Percentiles rank a stretch among this genome's conserved stretches.
Evolutionary conservation across 495 filamentous ascomycete species (phyloP).

Genomic region (Hamigera avellanea): DNA sequence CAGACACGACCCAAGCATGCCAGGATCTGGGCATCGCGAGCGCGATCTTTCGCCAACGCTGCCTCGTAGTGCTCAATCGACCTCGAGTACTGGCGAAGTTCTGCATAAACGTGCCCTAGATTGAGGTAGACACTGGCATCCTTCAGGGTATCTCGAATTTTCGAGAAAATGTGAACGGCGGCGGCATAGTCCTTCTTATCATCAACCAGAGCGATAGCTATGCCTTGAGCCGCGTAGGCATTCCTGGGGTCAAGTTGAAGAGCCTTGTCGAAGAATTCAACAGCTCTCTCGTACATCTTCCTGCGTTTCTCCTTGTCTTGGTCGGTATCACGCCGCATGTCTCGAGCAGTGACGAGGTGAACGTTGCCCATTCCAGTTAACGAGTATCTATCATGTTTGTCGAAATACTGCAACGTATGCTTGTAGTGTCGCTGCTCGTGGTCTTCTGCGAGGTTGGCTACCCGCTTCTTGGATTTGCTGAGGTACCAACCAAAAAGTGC

Average conservation of each 20-base stretch:
- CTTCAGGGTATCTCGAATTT: conserved; percentile 77
- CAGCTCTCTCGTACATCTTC: conserved; percentile 75
- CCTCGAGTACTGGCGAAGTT: conserved; percentile 75
- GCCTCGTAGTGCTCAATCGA: conserved; percentile 88
- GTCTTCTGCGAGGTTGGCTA: conserved; percentile 74
- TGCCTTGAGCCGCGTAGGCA: conserved; percentile 89
- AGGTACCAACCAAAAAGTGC: conserved; percentile 92
- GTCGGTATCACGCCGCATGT: conserved; percentile 87
- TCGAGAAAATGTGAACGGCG: conserved; percentile 76
- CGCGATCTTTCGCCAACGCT: conserved; percentile 73
- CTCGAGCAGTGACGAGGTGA: conserved; percentile 71
- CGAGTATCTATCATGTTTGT: conserved; percentile 94
- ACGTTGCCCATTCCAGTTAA: conserved; percentile 95
- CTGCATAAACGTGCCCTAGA: conserved; percentile 82
- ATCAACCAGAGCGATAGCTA: conserved; percentile 86
- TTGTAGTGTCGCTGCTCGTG: conserved; percentile 89
- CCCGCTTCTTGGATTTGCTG: conserved; percentile 67
- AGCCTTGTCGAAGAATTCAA: conserved; percentile 98
- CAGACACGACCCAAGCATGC: conserved; percentile 93
- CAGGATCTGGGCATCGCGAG: conserved; percentile 67
- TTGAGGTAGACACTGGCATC: conserved; percentile 83
- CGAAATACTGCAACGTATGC: conserved; percentile 82
- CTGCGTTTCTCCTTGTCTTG: conserved; percentile 80
- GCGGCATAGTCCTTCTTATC: conserved; percentile 76
- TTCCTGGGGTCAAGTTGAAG: conserved; percentile 85